Percentiles rank a stretch among this genome's conserved stretches.
These are phyloP conservation scores for Ganoderma boninense DNA, from an alignment of 1,284 basidiomycete genomes.

Conservation along the genomic window DNA sequence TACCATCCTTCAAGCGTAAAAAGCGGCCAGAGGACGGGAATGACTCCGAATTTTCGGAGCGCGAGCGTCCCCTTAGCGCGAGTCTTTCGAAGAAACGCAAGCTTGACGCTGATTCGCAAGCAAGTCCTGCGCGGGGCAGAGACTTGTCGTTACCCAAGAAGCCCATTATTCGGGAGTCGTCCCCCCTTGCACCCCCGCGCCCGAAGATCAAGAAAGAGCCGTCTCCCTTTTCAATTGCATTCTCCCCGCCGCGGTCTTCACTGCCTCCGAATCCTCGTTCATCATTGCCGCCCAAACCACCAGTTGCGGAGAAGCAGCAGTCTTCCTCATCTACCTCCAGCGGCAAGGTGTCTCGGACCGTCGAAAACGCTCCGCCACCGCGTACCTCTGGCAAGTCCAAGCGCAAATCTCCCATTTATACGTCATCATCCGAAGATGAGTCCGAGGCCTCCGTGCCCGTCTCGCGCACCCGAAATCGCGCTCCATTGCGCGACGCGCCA, in stretches of 20 bases:
- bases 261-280: conserved; percentile 30
- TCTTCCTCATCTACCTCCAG: conserved; percentile 35
- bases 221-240: conserved; percentile 34
- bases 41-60: conserved; percentile 39
- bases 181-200: conserved; percentile 35
- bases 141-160: conserved; percentile 45
- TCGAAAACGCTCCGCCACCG: conserved; percentile 16
- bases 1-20: conserved; percentile 34
- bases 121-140: conserved; percentile 30
- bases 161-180: conserved; percentile 36
- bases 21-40: conserved; percentile 31
- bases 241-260: conserved; percentile 32
- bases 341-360: conserved; percentile 33
- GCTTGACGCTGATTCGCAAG: conserved; percentile 30
- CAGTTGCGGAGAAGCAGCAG: conserved; percentile 30
- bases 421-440: conserved; percentile 67
- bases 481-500: conserved; percentile 1
- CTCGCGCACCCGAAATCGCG: conserved; percentile 10
- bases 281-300: conserved; percentile 29
- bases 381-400: conserved; percentile 35
- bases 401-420: conserved; percentile 57
- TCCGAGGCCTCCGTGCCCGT: conserved; percentile 35
- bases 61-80: conserved; percentile 30
- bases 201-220: conserved; percentile 48
- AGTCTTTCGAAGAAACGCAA: conserved; percentile 38